Evolutionary conservation across 225 moss, liverwort and hornwort species (phyloP).

Genomic region (Pleurozium schreberi): DNA sequence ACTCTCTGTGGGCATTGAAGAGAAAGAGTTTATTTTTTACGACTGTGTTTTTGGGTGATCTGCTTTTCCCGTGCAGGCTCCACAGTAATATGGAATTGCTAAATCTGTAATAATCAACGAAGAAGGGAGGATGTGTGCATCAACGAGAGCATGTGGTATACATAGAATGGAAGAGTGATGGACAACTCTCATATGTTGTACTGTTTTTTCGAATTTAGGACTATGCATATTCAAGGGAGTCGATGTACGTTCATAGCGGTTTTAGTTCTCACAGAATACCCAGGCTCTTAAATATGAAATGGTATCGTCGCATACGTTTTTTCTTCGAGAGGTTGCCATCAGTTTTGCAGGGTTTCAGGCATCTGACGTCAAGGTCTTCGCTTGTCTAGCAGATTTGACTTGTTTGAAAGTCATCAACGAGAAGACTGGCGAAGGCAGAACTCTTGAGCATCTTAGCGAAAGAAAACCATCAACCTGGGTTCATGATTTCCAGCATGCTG

Average conservation of each 20-base stretch:
- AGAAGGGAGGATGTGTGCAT: background rate
- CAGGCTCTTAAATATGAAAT: background rate
- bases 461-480: background rate
- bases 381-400: constrained; percentile 6
- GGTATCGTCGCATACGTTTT: background rate
- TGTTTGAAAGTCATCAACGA: background rate
- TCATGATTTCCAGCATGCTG: constrained; percentile 14
- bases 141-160: background rate
- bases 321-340: background rate
- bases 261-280: background rate
- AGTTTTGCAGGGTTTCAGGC: background rate
- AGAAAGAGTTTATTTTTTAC: background rate
- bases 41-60: background rate
- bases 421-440: background rate
- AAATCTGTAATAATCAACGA: background rate
- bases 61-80: background rate
- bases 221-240: background rate
- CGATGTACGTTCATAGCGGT: background rate
- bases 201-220: background rate
- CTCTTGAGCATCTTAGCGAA: background rate
- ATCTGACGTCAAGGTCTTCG: background rate
- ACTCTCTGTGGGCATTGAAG: background rate
- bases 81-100: background rate
- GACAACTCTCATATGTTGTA: too few species aligned
- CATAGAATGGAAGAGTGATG: too few species aligned